These are phyloP conservation scores for Echeveria elegans DNA, from an alignment of 164 flowering plant species.

Conservation along the genomic window DNA sequence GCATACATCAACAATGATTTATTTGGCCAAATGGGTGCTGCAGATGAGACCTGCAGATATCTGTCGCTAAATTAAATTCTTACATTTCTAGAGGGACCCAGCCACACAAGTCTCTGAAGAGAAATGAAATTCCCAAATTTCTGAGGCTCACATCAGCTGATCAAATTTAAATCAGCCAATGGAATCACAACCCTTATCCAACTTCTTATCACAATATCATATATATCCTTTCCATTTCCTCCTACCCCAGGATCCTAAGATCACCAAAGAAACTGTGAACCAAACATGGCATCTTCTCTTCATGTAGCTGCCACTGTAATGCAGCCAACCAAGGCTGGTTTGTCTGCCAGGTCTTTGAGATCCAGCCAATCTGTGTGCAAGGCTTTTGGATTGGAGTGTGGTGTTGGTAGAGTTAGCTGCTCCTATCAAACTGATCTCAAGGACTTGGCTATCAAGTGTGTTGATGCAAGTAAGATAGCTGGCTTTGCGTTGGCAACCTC, in stretches of 20 bases:
- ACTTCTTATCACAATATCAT: slow-evolving; percentile 1
- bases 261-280: neutral
- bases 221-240: too few species aligned
- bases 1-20: too few species aligned
- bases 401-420: slow-evolving; percentile 50
- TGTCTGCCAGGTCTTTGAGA: too few species aligned
- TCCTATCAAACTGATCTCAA: slow-evolving; percentile 68
- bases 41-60: too few species aligned
- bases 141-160: neutral
- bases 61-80: neutral
- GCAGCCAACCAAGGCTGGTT: slow-evolving; percentile 71
- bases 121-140: neutral
- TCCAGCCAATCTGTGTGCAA: slow-evolving; percentile 45
- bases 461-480: slow-evolving; percentile 74
- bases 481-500: slow-evolving; percentile 94
- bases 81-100: too few species aligned
- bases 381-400: slow-evolving; percentile 52
- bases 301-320: slow-evolving; percentile 85
- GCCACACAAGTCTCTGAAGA: neutral
- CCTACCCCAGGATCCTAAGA: neutral
- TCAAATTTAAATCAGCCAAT: neutral
- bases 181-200: slow-evolving; percentile 5
- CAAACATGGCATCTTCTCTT: slow-evolving; percentile 71
- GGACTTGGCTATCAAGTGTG: slow-evolving; percentile 58
- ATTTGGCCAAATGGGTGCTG: too few species aligned